phyloP scores from a whole-genome alignment of 805 yeast genomes.

The Sugiyamaella smithiae region DNA sequence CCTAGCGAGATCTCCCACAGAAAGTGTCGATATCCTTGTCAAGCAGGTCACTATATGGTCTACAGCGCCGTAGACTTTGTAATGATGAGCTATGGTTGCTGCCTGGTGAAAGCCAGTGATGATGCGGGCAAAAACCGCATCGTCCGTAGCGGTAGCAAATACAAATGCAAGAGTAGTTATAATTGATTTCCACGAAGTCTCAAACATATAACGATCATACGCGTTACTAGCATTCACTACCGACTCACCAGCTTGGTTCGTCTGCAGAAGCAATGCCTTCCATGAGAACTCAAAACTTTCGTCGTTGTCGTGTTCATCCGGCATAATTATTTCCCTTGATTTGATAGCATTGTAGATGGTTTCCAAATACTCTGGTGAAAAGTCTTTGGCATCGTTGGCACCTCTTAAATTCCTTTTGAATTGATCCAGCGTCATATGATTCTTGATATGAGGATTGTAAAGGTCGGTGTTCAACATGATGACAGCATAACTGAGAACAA shows the following conservation, averaged over 20 bases:
- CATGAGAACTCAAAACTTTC: constrained; percentile 84
- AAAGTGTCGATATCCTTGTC: constrained; percentile 65
- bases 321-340: constrained; percentile 90
- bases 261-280: constrained; percentile 35
- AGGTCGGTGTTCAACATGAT: constrained; percentile 93
- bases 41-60: constrained; percentile 67
- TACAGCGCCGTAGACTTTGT: constrained; percentile 52
- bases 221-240: constrained; percentile 31
- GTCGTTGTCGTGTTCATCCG: constrained; percentile 93
- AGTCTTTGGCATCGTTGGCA: constrained; percentile 67
- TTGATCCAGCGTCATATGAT: constrained; percentile 84
- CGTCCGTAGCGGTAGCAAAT: constrained; percentile 86
- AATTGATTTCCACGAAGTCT: constrained; percentile 58
- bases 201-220: constrained; percentile 72
- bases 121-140: constrained; percentile 80
- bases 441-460: constrained; percentile 88
- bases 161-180: constrained; percentile 70
- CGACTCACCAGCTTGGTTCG: constrained; percentile 23
- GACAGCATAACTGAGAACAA: constrained; percentile 84
- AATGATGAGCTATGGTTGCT: constrained; percentile 69
- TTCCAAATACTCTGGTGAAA: constrained; percentile 80
- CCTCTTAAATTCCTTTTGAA: constrained; percentile 80
- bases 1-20: constrained; percentile 39
- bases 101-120: constrained; percentile 86
- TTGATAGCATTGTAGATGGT: constrained; percentile 77